Evolutionary conservation across 345 rosid species (phyloP), one percentile per base, ranked within the genome.

Genomic region (Combretum micranthum): DNA sequence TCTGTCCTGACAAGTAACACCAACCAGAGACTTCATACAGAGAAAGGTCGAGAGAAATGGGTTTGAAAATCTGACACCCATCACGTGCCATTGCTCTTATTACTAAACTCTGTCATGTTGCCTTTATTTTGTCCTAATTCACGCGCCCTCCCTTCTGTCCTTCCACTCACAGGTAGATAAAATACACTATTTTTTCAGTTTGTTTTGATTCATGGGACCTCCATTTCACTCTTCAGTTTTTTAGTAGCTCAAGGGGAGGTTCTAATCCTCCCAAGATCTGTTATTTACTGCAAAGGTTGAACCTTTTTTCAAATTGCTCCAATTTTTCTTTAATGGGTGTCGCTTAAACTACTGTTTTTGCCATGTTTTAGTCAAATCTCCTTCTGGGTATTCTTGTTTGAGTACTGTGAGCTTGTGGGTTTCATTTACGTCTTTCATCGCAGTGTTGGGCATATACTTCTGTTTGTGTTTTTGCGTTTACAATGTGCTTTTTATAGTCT

Each of bases 61-160:
- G 9, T 32, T 32, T 11, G 26, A 52, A 65, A 64, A 72, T 13
- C 77, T 64, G 78, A 74, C 80, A 75, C 61, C 37, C 69, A 64
- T 78, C 88, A 85, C 88, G 86, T 82, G 88, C 62, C 69, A 44
- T 55, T 48, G 57, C 75, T 57, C 61, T 68, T 60, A 20, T 0
- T 52, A 39, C 66, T 54, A 26, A 46, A 44, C 57, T 47, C 68
- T 54, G 63, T 42, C 45, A 23, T 23, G 42, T 47, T 47, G n/a
- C 50, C 61, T 54, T 54, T 45, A 62, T 42, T 54, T 46, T 12
- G 66, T 62, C 39, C 46, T 20, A 54, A 12, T 47, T 44, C 58
- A 44, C 44, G 56, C 65, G 69, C 52, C 54, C 15, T 59, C 52
- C 17, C 54, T 44, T 15, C 15, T 13, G 12, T 50, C 26, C 68